Conservation (phyloP, 2,329 filamentous ascomycete genomes). For the Colletotrichum plurivorum region DNA sequence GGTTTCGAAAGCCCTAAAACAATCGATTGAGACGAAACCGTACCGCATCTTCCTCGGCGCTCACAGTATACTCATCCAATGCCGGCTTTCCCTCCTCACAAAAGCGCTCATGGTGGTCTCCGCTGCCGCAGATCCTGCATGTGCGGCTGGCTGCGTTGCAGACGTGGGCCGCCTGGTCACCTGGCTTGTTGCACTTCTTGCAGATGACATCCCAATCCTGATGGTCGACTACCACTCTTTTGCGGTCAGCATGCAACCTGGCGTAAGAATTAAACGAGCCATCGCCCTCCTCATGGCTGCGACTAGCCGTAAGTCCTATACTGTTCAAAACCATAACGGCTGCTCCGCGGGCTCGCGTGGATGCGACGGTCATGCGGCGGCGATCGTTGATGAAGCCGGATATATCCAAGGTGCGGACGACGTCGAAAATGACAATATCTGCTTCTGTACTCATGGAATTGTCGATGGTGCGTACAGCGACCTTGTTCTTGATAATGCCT, state of each 20-base stretch:
- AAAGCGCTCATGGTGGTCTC: no score
- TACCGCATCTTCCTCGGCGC: no score
- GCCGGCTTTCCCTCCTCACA: no score
- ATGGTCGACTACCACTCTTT: not conserved
- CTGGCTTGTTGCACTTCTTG: not conserved
- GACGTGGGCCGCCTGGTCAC: no score
- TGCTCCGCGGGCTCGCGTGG: constrained; percentile 23
- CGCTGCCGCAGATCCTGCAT: no score
- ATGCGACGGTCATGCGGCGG: constrained; percentile 17
- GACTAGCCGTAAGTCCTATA: not conserved
- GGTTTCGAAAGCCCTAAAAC: no score
- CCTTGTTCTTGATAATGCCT: constrained; percentile 24
- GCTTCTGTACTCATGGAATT: constrained; percentile 30
- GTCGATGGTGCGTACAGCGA: constrained; percentile 15
- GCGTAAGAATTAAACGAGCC: not conserved
- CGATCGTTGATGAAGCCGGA: constrained; percentile 22
- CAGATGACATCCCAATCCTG: not conserved
- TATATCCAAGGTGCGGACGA: constrained; percentile 8
- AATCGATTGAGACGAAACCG: no score
- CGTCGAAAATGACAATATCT: constrained; percentile 30
- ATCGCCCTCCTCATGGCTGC: not conserved
- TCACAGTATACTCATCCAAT: no score
- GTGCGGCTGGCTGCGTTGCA: no score
- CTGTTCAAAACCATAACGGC: constrained; percentile 12
- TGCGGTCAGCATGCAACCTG: not conserved